Evolutionary conservation across 495 filamentous ascomycete species (phyloP), one percentile per base, ranked within the genome.

Genomic region (Neurospora sp.): DNA sequence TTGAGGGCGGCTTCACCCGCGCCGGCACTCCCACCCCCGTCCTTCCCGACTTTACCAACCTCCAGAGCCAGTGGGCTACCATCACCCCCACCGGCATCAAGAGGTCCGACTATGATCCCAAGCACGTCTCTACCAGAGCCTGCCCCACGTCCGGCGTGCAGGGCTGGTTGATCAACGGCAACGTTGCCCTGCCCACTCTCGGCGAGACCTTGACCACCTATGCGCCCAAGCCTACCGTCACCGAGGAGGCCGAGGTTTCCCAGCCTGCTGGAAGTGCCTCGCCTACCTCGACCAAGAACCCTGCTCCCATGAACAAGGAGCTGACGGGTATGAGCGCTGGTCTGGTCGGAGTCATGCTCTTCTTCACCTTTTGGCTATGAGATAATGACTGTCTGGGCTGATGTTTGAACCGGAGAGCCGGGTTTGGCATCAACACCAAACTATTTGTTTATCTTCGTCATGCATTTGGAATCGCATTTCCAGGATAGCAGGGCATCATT

Each of bases 21-120:
- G 83, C 86, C 37, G 94, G 94, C 40, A 92, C 89, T 0, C 94
- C 94, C 0, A 91, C 87, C 0, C 92, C 93, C 0, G 83, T 94
- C 27, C 80, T 79, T 0, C 93, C 93, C 1, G 93, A 96, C 77
- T 97, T 93, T 80, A 75, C 81, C 69, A 95, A 96, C 76, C 85
- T 97, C 59, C 89, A 89, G 83, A 86, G 81, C 37, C 88, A 92
- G 73, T 97, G 94, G 94, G 89, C 89, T 12, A 93, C 88, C 7
- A 79, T 93, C 73, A 86, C 80, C 35, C 92, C 94, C 0, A 88
- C 88, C 0, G 91, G 92, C 46, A 87, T 94, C 35, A 82, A 86
- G 22, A 84, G 85, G 70, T 87, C 87, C 4, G 85, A 82, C 10
- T 97, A 96, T 83, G 84, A 83, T 39, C 85, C 91, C 7, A 83